Conservation (phyloP, 495 filamentous ascomycete species). For the Hyaloscypha bicolor region DNA sequence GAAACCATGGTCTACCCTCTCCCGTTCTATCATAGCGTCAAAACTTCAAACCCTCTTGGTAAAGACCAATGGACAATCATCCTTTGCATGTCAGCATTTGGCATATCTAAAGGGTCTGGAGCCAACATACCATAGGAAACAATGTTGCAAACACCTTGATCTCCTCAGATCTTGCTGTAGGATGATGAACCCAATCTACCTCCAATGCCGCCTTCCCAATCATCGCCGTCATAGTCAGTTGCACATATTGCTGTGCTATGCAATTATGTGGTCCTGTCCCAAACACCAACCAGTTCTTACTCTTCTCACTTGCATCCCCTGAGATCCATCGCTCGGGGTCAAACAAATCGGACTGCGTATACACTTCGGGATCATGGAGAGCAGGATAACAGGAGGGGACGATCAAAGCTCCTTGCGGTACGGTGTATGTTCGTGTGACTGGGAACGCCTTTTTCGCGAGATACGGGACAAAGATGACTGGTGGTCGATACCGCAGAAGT, state of each 20-base stretch:
- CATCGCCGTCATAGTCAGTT: slow-evolving; percentile 84
- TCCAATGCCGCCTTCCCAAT: slow-evolving; percentile 89
- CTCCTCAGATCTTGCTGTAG: slow-evolving; percentile 80
- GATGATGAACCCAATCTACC: slow-evolving; percentile 87
- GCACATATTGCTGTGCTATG: slow-evolving; percentile 89
- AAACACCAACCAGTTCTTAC: slow-evolving; percentile 97
- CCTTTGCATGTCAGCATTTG: not conserved
- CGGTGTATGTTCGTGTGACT: slow-evolving; percentile 85
- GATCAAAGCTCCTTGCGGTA: slow-evolving; percentile 92
- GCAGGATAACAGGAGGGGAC: slow-evolving; percentile 89
- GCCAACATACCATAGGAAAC: slow-evolving; percentile 81
- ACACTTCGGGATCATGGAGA: slow-evolving; percentile 93
- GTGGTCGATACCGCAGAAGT: slow-evolving; percentile 90
- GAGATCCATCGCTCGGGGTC: slow-evolving; percentile 92
- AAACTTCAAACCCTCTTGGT: not conserved
- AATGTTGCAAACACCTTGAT: slow-evolving; percentile 99
- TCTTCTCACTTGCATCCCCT: slow-evolving; percentile 80
- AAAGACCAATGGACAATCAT: slow-evolving; percentile 1
- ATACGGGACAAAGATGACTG: slow-evolving; percentile 97
- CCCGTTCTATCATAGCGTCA: not conserved
- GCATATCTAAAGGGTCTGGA: not conserved
- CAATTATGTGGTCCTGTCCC: slow-evolving; percentile 97
- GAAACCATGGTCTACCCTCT: too few species aligned
- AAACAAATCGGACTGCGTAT: slow-evolving; percentile 83
- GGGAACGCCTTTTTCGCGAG: slow-evolving; percentile 93